Percentiles rank a stretch among this genome's conserved stretches.
Conservation (phyloP, 176 grass and related monocot genomes). For the Triticum timopheevii region DNA sequence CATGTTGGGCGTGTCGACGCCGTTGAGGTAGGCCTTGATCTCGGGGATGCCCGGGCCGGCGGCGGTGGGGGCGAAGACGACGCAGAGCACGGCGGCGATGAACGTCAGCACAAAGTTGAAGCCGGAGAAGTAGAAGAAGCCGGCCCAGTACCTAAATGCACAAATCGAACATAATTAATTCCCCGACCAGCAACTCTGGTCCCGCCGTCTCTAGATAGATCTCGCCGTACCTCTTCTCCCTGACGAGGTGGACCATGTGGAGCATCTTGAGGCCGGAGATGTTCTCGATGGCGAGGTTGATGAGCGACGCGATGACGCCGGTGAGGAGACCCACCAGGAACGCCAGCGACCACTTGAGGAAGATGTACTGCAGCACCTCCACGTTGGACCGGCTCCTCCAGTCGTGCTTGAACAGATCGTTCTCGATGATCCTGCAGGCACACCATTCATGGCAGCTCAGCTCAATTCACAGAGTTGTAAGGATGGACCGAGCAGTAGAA, state of each 20-base stretch:
- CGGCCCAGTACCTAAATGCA: constrained; percentile 53
- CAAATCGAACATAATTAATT: not conserved
- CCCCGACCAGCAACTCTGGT: too few species aligned
- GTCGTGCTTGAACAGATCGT: constrained; percentile 94
- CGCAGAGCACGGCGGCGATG: constrained; percentile 73
- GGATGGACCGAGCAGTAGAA: not conserved
- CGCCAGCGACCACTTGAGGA: constrained; percentile 85
- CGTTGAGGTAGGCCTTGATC: constrained; percentile 99
- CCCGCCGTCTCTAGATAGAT: not conserved
- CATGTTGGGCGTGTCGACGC: constrained; percentile 96
- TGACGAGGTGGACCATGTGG: constrained; percentile 63
- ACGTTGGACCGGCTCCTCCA: constrained; percentile 85
- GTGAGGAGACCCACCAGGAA: constrained; percentile 92
- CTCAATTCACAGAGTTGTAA: not conserved
- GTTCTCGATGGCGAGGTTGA: constrained; percentile 98
- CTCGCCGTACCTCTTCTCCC: constrained; percentile 42
- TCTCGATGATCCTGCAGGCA: constrained; percentile 77
- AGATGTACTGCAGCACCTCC: constrained; percentile 88
- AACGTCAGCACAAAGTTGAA: constrained; percentile 65
- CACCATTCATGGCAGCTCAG: not conserved
- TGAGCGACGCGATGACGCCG: constrained; percentile 77
- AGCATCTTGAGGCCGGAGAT: constrained; percentile 91
- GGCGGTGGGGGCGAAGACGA: constrained; percentile 89
- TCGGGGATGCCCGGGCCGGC: constrained; percentile 95
- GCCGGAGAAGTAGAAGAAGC: constrained; percentile 77